Evolutionary conservation across 2,329 filamentous ascomycete species (phyloP), one percentile per base, ranked within the genome.

Genomic region (Magnaporthiopsis incrustans): DNA sequence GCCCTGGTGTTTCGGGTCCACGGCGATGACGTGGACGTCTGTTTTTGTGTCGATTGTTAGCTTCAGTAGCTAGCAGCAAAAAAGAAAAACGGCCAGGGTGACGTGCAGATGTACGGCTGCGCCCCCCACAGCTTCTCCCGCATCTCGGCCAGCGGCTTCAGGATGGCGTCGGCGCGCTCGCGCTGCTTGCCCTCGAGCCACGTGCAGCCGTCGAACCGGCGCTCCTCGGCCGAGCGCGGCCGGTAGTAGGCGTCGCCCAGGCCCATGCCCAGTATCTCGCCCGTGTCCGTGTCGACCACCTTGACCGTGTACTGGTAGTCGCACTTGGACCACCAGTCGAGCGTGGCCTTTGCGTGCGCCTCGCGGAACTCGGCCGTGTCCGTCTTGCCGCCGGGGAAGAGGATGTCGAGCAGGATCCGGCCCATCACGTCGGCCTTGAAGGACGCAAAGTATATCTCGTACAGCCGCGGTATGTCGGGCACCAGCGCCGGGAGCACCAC

Each of bases 301-400:
- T 82, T 82, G 66, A 77, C 71, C 6, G 79, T 82, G 69, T 81
- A 79, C 65, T 81, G 79, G 25, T 71, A 71, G 15, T 73, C 69
- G 65, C 71, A 75, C 15, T 71, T 74, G 62, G 78, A 72, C 73
- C 75, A 76, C 70, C 73, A 78, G 8, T 70, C 72, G 18, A 78
- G 67, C 1, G 77, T 80, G 26, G 76, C 77, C 2, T 71, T 71
- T 33, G 77, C 72, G 66, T 82, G 80, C 4, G 71, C 74, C 63
- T 77, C 75, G 56, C 79, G 76, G 69, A 80, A 80, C 53, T 75
- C 73, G 6, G 73, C 72, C 38, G 69, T 67, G 27, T 73, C 70
- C 62, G 69, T 57, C 57, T 58, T 58, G 53, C 73, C 72, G 25
- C 64, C 67, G 0, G 79, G 76, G 64, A 80, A 80, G 18, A 81